These are phyloP conservation scores for Castanea sativa DNA, from an alignment of 306 rosid species.

Conservation along the genomic window DNA sequence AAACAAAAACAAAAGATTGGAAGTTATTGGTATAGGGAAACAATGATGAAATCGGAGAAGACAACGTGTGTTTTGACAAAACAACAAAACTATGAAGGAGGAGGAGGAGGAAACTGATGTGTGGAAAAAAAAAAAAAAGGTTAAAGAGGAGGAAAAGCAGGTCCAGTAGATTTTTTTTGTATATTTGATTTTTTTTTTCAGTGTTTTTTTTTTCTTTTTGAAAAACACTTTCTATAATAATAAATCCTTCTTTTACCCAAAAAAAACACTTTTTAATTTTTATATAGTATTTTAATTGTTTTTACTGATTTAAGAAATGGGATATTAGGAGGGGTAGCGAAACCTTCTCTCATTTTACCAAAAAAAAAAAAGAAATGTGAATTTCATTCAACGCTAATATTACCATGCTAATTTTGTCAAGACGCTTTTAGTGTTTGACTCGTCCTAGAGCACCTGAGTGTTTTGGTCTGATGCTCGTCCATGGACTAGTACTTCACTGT, in stretches of 20 bases:
- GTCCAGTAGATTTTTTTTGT: conserved; percentile 12
- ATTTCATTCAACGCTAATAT: too few relatives aligned
- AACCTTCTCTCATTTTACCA: conserved; percentile 16
- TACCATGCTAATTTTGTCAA: too few relatives aligned
- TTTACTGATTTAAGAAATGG: too few relatives aligned
- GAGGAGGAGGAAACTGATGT: conserved; percentile 47
- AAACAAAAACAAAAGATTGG: background rate
- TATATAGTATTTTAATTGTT: background rate
- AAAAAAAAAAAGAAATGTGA: too few relatives aligned
- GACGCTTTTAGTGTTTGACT: too few relatives aligned
- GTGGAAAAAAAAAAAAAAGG: background rate
- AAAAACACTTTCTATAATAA: too few relatives aligned
- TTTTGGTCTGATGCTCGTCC: too few relatives aligned
- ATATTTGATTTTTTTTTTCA: background rate
- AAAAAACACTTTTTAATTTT: background rate
- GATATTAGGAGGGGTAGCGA: conserved; percentile 17
- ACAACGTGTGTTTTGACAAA: background rate
- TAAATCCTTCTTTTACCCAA: too few relatives aligned
- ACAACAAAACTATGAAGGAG: conserved; percentile 21
- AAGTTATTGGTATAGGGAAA: background rate
- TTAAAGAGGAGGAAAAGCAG: conserved; percentile 12
- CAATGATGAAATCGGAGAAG: background rate
- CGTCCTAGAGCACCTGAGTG: too few relatives aligned
- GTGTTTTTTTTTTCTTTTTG: background rate
- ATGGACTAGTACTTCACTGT: too few relatives aligned